phyloP scores from a whole-genome alignment of 371 early-diverging fungal genomes.

The Lichtheimia ornata region DNA sequence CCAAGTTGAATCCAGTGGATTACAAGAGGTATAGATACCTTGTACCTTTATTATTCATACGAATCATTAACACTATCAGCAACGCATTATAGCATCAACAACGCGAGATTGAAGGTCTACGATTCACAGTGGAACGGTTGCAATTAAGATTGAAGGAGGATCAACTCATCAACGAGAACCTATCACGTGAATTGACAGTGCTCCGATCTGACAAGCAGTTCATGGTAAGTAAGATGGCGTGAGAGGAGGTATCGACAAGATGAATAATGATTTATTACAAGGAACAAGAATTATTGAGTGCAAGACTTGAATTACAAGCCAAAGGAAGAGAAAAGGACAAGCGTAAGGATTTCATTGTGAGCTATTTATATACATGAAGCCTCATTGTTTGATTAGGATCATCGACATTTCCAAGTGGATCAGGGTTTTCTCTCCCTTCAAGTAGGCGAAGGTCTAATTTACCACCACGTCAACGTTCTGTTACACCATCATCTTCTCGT shows the following conservation, averaged over 20 bases:
- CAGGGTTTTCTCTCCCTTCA: slow-evolving; percentile 1
- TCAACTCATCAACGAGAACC: background rate
- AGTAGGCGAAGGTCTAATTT: background rate
- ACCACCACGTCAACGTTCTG: slow-evolving; percentile 1
- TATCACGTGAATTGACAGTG: background rate
- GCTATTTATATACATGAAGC: background rate
- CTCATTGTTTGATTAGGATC: background rate
- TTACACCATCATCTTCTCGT: background rate
- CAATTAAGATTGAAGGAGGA: background rate
- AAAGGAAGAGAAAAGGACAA: background rate
- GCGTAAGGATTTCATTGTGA: background rate
- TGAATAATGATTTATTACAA: background rate
- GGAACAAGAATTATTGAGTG: background rate
- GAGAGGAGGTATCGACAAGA: background rate
- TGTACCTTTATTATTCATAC: background rate
- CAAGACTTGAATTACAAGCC: background rate
- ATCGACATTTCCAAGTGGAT: background rate
- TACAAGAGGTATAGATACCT: background rate
- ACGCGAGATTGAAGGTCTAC: background rate
- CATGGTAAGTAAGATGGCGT: background rate
- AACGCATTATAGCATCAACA: background rate
- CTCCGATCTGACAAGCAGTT: background rate
- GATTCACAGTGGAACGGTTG: background rate
- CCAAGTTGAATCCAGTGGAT: background rate
- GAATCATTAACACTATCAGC: too few relatives aligned